Percentiles rank a stretch among this genome's conserved stretches.
Evolutionary conservation across 352 stramenopile species (phyloP).

Genomic region (Stramenopiles sp.): DNA sequence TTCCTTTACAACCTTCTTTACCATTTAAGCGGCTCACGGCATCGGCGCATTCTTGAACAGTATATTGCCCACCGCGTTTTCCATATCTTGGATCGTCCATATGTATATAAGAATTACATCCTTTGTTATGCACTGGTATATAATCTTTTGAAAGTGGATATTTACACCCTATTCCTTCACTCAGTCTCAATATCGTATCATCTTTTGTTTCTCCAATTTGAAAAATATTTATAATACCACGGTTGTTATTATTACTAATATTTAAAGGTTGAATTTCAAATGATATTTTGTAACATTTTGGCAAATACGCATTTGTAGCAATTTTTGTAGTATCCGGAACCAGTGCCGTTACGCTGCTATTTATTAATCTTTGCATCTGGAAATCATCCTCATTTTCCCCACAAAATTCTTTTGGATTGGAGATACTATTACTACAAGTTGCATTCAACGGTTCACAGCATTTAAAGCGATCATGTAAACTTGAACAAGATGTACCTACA

Average conservation of each 20-base stretch:
- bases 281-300: background rate
- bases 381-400: background rate
- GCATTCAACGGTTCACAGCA: background rate
- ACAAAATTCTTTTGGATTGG: background rate
- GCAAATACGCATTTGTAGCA: background rate
- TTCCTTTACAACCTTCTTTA: too few relatives aligned
- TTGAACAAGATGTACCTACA: background rate
- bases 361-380: background rate
- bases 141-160: too few relatives aligned
- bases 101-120: too few relatives aligned
- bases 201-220: background rate
- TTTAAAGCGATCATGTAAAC: background rate
- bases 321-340: background rate
- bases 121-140: too few relatives aligned
- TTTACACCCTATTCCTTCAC: background rate
- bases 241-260: background rate
- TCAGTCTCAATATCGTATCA: background rate
- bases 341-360: background rate
- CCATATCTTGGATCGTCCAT: too few relatives aligned
- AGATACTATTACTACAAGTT: background rate
- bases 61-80: too few relatives aligned
- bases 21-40: too few relatives aligned
- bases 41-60: too few relatives aligned
- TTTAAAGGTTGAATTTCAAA: background rate
- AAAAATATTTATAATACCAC: background rate